Percentiles rank a stretch among this genome's conserved stretches.
Evolutionary conservation across 768 basidiomycete genomes (phyloP).

Genomic region (Russula ochroleuca): DNA sequence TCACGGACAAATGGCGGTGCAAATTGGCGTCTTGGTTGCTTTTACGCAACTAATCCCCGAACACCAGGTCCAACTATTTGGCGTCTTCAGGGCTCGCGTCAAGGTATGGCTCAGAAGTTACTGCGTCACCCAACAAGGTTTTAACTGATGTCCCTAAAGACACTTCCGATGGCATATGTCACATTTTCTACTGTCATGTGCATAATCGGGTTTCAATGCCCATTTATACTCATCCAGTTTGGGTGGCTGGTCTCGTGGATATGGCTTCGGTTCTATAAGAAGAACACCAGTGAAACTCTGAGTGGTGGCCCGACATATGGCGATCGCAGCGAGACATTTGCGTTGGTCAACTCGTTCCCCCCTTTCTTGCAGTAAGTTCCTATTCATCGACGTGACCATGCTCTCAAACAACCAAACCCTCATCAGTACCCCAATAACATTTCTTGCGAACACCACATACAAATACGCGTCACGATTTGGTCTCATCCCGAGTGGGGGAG

Average conservation of each 20-base stretch:
- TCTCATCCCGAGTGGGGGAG: conserved; percentile 60
- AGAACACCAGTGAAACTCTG: conserved; percentile 60
- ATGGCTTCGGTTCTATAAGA: conserved; percentile 96
- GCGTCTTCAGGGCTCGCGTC: conserved; percentile 77
- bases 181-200: conserved; percentile 84
- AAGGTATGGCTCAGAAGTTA: conserved; percentile 53
- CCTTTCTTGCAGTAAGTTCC: conserved; percentile 77
- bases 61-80: conserved; percentile 92
- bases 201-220: conserved; percentile 78
- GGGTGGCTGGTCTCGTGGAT: conserved; percentile 98
- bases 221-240: conserved; percentile 93
- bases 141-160: conserved; percentile 43
- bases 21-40: conserved; percentile 85
- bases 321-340: conserved; percentile 94
- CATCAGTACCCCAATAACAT: conserved; percentile 63
- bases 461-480: conserved; percentile 62
- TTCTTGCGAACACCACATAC: conserved; percentile 64
- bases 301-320: conserved; percentile 73
- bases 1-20: conserved; percentile 89
- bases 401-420: not conserved
- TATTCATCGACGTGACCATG: not conserved
- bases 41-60: conserved; percentile 98
- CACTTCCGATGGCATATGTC: conserved; percentile 90
- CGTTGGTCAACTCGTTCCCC: conserved; percentile 94
- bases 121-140: not conserved